A percentile compares a stretch with the other conserved stretches of the same genome.
phyloP scores from a whole-genome alignment of 129 eudicot genomes.

The Tagetes patula region DNA sequence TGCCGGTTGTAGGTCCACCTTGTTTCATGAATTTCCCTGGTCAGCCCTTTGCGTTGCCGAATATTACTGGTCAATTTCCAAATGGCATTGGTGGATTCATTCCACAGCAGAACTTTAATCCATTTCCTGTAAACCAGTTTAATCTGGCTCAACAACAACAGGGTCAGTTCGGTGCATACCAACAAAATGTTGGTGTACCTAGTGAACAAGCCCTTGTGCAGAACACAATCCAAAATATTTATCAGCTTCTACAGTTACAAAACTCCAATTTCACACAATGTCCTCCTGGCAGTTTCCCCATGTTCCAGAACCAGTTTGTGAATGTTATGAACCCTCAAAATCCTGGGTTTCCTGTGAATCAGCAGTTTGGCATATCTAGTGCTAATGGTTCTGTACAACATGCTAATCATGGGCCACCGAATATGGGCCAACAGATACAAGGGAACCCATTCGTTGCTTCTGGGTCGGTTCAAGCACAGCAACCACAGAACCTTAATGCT shows the following conservation, averaged over 20 bases:
- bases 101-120: slow-evolving; percentile 34
- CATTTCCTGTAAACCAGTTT: slow-evolving; percentile 35
- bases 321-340: slow-evolving; percentile 44
- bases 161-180: slow-evolving; percentile 36
- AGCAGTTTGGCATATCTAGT: slow-evolving; percentile 36
- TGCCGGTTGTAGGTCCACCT: slow-evolving; percentile 22
- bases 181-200: slow-evolving; percentile 30
- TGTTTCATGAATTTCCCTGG: slow-evolving; percentile 41
- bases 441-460: slow-evolving; percentile 35
- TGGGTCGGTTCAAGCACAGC: slow-evolving; percentile 38
- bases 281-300: slow-evolving; percentile 31
- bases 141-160: slow-evolving; percentile 29
- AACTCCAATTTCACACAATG: slow-evolving; percentile 38
- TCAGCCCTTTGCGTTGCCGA: slow-evolving; percentile 38
- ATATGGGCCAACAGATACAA: slow-evolving; percentile 37
- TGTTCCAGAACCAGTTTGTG: slow-evolving; percentile 37
- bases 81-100: slow-evolving; percentile 31
- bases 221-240: slow-evolving; percentile 45
- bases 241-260: slow-evolving; percentile 50
- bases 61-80: slow-evolving; percentile 29
- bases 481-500: slow-evolving; percentile 31
- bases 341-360: slow-evolving; percentile 39
- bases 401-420: slow-evolving; percentile 34
- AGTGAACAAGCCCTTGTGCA: slow-evolving; percentile 49
- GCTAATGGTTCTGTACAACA: slow-evolving; percentile 34